Base-by-base conservation (phyloP, 208 protist species). In the Trypanosoma rangeli region DNA sequence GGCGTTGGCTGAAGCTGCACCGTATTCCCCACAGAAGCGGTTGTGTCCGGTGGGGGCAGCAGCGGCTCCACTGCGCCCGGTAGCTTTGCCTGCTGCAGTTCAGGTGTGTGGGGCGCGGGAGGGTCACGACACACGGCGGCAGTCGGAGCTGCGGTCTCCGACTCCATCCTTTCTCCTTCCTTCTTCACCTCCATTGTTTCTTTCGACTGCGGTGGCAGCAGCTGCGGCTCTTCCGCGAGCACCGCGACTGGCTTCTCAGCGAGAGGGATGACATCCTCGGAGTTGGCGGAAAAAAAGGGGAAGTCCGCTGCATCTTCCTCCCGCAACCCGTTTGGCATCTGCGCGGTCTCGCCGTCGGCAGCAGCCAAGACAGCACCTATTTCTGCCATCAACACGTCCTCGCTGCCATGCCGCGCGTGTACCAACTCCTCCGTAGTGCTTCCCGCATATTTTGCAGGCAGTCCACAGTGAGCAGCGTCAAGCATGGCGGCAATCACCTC, bases 311-410 rank as follows among this genome's bases (percentile, higher is more conserved):
- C 59, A 31, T 1, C 20, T 22, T 64, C 59, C n/a, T 64, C 42
- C 44, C 29, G 8, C 22, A 37, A 1, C 49, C 15, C 29, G 13
- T 3, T 10, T 24, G 16, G 50, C 53, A 1, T 56, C 24, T 44
- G 20, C 4, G 24, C 10, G 26, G 16, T 31, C 35, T 42, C 28
- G n/a, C 58, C 37, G 33, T 9, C 10, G 13, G 12, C 59, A 26
- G 50, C 24, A 49, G 26, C 39, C 44, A 70, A 18, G 18, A 54
- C 8, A 22, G 31, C 52, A n/a, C 49, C n/a, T n/a, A 77, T n/a
- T 56, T 76, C 62, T 29, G 56, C 57, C n/a, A 73, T 28, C 22
- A 72, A 33, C 15, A 39, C 28, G 15, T 77, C 77, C 56, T 82
- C 77, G 8, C 20, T 24, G 5, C 54, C 67, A 31, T 78, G 68